A percentile compares a stretch with the other conserved stretches of the same genome.
phyloP scores from a whole-genome alignment of 768 basidiomycete genomes.

The Crepidotus variabilis region DNA sequence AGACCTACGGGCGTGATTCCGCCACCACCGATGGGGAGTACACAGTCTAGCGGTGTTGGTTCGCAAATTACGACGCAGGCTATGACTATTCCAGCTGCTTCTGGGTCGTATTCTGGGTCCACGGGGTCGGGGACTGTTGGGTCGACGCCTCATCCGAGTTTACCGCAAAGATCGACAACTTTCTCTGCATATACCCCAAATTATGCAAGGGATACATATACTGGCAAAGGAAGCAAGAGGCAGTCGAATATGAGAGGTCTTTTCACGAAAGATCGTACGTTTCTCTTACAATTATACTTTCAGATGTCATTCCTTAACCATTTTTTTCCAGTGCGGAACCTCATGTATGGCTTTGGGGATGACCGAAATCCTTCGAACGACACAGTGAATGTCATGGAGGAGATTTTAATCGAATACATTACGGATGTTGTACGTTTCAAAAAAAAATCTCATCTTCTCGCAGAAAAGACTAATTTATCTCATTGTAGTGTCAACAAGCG shows the following conservation, averaged over 20 bases:
- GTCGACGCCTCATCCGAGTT: conserved; percentile 22
- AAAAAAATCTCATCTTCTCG: conserved; percentile 9
- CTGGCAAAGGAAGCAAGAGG: conserved; percentile 52
- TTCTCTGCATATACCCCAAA: conserved; percentile 58
- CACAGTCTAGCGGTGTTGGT: conserved; percentile 1
- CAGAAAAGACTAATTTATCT: conserved; percentile 4
- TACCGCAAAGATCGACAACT: conserved; percentile 38
- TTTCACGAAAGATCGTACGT: conserved; percentile 80
- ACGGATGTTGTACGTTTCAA: conserved; percentile 72
- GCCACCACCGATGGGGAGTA: conserved; percentile 10
- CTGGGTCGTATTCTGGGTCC: conserved; percentile 15
- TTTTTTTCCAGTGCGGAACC: conserved; percentile 51
- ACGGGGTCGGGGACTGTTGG: conserved; percentile 24
- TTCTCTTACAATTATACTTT: background rate
- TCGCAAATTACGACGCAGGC: conserved; percentile 1
- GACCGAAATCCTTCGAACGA: conserved; percentile 85
- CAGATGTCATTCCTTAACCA: background rate
- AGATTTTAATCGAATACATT: conserved; percentile 88
- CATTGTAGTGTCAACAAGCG: conserved; percentile 64
- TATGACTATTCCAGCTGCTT: conserved; percentile 10
- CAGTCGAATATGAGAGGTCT: conserved; percentile 69
- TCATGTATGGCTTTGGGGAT: conserved; percentile 95
- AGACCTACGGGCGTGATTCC: conserved; percentile 18
- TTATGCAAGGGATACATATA: conserved; percentile 45
- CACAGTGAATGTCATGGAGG: conserved; percentile 89